phyloP scores from a whole-genome alignment of 257 asterid genomes.

The Solanum virginianum region DNA sequence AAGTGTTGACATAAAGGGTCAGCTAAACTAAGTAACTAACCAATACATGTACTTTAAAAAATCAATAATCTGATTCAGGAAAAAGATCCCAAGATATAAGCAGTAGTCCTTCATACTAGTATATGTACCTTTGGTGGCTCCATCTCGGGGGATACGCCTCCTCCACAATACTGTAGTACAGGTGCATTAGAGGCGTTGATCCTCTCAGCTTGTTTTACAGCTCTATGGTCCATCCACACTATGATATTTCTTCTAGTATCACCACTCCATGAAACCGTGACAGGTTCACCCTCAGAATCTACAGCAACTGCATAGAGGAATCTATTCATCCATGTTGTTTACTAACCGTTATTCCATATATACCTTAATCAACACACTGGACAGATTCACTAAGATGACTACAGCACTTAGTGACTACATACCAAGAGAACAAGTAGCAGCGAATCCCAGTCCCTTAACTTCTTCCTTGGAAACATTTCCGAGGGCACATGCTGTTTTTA shows the following conservation, averaged over 20 bases:
- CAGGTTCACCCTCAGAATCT: constrained; percentile 91
- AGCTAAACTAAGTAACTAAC: neutral
- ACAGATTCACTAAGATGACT: neutral
- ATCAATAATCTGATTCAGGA: neutral
- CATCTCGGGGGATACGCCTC: constrained; percentile 94
- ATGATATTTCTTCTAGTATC: constrained; percentile 88
- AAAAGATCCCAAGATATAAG: neutral
- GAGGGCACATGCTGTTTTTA: constrained; percentile 62
- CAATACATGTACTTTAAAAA: neutral
- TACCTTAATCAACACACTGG: neutral
- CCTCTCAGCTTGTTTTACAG: constrained; percentile 84
- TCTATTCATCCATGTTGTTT: constrained; percentile 16
- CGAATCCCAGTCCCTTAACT: constrained; percentile 87
- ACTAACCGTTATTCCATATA: neutral
- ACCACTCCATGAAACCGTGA: constrained; percentile 83
- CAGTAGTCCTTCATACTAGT: neutral
- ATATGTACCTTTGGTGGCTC: constrained; percentile 84
- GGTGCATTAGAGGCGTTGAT: constrained; percentile 83
- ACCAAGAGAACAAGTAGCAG: constrained; percentile 98
- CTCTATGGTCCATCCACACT: constrained; percentile 99
- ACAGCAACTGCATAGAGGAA: constrained; percentile 67
- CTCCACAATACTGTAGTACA: constrained; percentile 91
- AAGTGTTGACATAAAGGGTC: neutral
- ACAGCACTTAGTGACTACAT: constrained; percentile 6
- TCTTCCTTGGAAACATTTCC: constrained; percentile 65